Base-by-base conservation (phyloP, 768 basidiomycete species). In the Polyporus arcularius region DNA sequence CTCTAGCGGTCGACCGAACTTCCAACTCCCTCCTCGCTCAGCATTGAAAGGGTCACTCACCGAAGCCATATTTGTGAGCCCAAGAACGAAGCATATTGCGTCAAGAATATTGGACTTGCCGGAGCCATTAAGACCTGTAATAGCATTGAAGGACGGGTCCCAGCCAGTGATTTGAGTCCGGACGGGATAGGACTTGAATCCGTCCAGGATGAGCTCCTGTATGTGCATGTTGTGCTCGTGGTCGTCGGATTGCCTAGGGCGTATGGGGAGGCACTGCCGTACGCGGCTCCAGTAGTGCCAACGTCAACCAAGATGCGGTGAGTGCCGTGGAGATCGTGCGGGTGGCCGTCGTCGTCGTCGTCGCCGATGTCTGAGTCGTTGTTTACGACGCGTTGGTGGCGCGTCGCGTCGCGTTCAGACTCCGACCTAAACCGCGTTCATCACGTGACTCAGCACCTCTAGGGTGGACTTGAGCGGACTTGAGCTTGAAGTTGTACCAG, bases 81-180 rank as follows among this genome's bases (percentile, higher is more conserved):
- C 97, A 18, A 99, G 82, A 15, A 98, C 97, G 72, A 99, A 99
- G 76, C 96, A 97, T 75, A 98, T 98, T 60, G 97, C 96, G 79
- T 99, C 97, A 64, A 99, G 86, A 68, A 99, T 98, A 78, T 99
- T 99, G 60, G 95, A 97, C 79, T 99, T 98, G 67, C 96, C 96
- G 0, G 94, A 96, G 2, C 94, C 94, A 78, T 94, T 94, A 66
- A 93, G 84, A 48, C 96, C 96, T 4, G 94, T 97, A 75, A 99
- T 98, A 4, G 97, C 97, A 73, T 98, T 98, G 84, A 99, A 99
- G 4, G 94, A 96, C 6, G 92, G 77, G 72, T 98, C 96, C 94
- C 97, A 99, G 62, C 96, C 96, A 0, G 89, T 89, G 62, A 99
- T 96, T 68, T 92, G 91, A 0, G 97, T 98, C 52, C 96, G 85